Evolutionary conservation across 2,329 filamentous ascomycete species (phyloP), one percentile per base, ranked within the genome.

Genomic region (Mycocentrospora acerina): DNA sequence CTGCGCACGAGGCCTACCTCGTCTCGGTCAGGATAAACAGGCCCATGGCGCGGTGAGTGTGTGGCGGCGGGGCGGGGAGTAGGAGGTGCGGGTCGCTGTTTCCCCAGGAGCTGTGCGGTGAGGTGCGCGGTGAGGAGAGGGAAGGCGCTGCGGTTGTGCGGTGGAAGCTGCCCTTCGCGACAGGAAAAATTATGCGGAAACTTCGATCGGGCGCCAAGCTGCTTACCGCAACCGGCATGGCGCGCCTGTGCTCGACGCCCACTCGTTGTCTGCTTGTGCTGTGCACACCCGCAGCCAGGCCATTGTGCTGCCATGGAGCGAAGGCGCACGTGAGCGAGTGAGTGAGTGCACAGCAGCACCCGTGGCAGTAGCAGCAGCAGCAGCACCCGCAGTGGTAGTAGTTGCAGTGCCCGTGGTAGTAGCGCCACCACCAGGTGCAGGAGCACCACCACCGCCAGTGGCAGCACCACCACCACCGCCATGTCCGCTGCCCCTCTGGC

Each of bases 11-110:
- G 14, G 12, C 53, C 29, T 55, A 55, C 60, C 59, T 62, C 32
- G 63, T 66, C 50, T 67, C 63, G 46, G 53, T 55, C 32, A 67
- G 52, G 38, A 67, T 62, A 41, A 66, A 66, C 26, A 74, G 69
- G 32, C 68, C 69, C 72, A 75, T 75, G 35, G 42, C 62, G 56
- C 35, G 29, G 24, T 37, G 41, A 36, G 44, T 40, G 24, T 31
- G 22, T 46, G 31, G 29, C 38, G 32, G 26, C 29, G 36, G 28
- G 30, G 18, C 22, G 24, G 18, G 37, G 26, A 28, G 13, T n/a
- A n/a, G n/a, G n/a, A n/a, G n/a, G n/a, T n/a, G 27, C 32, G 15
- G 40, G 30, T 36, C 41, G 37, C 44, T 44, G 42, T 47, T 42
- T 39, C 38, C 35, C 26, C 42, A 32, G 19, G 22, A 18, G 31